Conservation (phyloP, 306 rosid species). For the Datisca glomerata region DNA sequence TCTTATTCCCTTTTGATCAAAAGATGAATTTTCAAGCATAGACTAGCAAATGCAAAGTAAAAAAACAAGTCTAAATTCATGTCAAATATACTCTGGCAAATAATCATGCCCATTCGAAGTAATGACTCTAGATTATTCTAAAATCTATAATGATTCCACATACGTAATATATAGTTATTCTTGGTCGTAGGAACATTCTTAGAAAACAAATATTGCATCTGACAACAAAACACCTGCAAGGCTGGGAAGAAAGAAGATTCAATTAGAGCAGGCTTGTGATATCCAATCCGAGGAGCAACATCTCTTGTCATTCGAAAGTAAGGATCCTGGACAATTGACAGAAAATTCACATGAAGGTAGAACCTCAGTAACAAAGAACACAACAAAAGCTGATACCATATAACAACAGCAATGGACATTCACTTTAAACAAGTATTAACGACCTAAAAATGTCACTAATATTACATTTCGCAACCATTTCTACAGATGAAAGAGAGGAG, state of each 20-base stretch:
- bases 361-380: not conserved
- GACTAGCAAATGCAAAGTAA: too few relatives aligned
- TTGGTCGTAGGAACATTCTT: not conserved
- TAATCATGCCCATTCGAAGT: too few relatives aligned
- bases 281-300: conserved; percentile 83
- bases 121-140: not conserved
- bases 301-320: conserved; percentile 96
- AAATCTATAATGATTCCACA: too few relatives aligned
- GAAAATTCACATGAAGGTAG: conserved; percentile 6
- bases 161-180: not conserved
- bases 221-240: conserved; percentile 53
- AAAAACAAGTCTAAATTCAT: too few relatives aligned
- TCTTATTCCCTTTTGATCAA: too few relatives aligned
- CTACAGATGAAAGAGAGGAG: too few relatives aligned
- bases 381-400: not conserved
- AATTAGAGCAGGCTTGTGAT: conserved; percentile 78
- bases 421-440: too few relatives aligned
- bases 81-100: too few relatives aligned
- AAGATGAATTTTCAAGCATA: too few relatives aligned
- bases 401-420: not conserved
- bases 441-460: too few relatives aligned
- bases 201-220: conserved; percentile 1
- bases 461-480: too few relatives aligned
- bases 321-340: conserved; percentile 59
- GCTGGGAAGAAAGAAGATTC: conserved; percentile 90